Base-by-base conservation (phyloP, 2,329 filamentous ascomycete genomes). In the Ceratocystis huliohia region DNA sequence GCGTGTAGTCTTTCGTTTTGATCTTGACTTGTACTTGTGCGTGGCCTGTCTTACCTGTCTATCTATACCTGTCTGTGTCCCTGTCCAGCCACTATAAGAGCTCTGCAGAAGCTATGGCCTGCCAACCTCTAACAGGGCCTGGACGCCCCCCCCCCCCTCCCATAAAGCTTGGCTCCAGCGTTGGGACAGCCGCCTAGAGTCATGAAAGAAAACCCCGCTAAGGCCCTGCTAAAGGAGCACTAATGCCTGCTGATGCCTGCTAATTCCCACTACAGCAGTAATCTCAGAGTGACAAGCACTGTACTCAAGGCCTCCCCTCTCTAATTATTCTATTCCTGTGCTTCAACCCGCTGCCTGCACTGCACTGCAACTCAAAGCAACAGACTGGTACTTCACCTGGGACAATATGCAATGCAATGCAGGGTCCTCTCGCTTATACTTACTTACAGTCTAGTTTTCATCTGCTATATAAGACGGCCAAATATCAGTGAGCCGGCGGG, bases 81-180 rank as follows among this genome's bases (percentile, higher is more conserved):
- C 28, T 20, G n/a, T 22, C 20, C 50, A 25, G 25, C 7, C 28
- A 25, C 50, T 56, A 25, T 41, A 41, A 30, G 8, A 25, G 10
- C 28, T 28, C 22, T 57, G 22, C 53, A 28, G 53, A 57, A 57
- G 53, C 53, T 57, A 57, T 57, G 53, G 53, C 53, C 48, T 41
- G 37, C 10, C 7, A 17, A 3, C 53, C 53, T 17, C 53, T 33
- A 33, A 17, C 8, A 57, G 30, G 8, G 22, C 53, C 53, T 28
- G 7, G 53, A 20, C 25, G 25, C 8, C 22, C 28, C 30, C 7
- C 30, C 6, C 6, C 30, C 28, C 5, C 50, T 6, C 22, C 53
- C 53, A 57, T 30, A 28, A 57, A 57, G 28, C 53, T 57, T 57
- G 17, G 53, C 22, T 6, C 53, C 10, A 30, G 28, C 13, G 48